Percentiles rank a stretch among this genome's conserved stretches.
Conservation (phyloP, 1,284 basidiomycete genomes). For the Sphagnurus paluster region DNA sequence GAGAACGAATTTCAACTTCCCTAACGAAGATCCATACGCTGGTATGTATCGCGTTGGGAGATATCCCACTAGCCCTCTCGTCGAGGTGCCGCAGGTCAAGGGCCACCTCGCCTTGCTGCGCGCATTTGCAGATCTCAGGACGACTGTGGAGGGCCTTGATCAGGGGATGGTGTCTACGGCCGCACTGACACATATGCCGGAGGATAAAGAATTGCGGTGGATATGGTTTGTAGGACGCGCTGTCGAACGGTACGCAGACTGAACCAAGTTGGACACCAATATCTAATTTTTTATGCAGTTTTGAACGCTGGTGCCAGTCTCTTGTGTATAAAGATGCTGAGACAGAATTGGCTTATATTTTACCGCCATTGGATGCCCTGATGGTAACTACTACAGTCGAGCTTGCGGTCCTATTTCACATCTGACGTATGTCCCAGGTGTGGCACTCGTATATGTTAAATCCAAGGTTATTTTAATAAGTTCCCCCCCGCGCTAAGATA, state of each 20-base stretch:
- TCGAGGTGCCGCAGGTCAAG: constrained; percentile 26
- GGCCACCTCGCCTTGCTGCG: constrained; percentile 30
- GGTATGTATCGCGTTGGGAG: constrained; percentile 5
- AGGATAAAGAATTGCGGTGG: constrained; percentile 30
- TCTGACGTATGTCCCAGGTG: constrained; percentile 20
- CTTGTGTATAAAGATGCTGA: constrained; percentile 31
- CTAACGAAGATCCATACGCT: background rate
- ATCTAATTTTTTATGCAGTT: constrained; percentile 5
- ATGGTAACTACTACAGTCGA: constrained; percentile 3
- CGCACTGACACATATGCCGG: constrained; percentile 20
- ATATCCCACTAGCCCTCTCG: constrained; percentile 17
- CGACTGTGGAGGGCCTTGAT: constrained; percentile 20
- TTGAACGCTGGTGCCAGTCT: constrained; percentile 26
- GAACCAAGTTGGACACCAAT: background rate
- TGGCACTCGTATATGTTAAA: constrained; percentile 54
- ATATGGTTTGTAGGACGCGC: constrained; percentile 35
- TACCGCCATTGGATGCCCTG: constrained; percentile 41
- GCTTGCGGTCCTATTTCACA: background rate
- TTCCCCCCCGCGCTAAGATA: background rate
- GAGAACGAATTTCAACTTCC: background rate
- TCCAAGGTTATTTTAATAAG: constrained; percentile 32
- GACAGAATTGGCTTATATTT: constrained; percentile 23
- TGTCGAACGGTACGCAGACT: constrained; percentile 30
- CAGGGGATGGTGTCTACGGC: background rate
- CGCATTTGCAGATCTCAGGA: constrained; percentile 28